These are phyloP conservation scores for Wallacemonas rigidus DNA, from an alignment of 208 protist genomes.

Conservation along the genomic window DNA sequence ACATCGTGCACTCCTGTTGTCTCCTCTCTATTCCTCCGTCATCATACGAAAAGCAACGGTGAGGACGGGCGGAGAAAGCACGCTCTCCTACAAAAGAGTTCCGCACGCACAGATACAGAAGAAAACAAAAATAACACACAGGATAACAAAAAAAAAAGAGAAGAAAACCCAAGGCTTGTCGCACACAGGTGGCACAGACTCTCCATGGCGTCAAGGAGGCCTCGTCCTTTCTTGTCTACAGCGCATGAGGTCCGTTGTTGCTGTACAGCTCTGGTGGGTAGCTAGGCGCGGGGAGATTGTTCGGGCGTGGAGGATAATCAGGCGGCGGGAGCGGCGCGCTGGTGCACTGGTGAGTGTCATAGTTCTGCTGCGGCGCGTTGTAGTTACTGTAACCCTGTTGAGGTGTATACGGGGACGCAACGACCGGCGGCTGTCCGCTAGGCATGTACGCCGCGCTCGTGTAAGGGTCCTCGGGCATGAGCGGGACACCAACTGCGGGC, in stretches of 20 bases:
- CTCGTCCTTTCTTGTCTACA: constrained; percentile 3
- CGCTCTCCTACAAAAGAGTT: not conserved
- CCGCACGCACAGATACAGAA: not conserved
- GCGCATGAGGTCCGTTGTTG: not conserved
- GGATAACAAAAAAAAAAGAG: constrained; percentile 16
- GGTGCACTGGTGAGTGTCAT: constrained; percentile 12
- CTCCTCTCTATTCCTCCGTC: too few species aligned
- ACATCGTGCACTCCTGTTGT: too few species aligned
- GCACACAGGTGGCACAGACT: not conserved
- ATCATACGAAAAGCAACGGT: too few species aligned
- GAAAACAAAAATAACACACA: constrained; percentile 9
- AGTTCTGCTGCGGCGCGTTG: not conserved
- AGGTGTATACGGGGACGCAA: not conserved
- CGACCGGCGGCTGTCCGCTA: not conserved
- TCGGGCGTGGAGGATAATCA: not conserved
- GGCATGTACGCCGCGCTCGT: constrained; percentile 33
- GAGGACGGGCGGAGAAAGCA: too few species aligned
- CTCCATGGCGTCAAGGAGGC: not conserved
- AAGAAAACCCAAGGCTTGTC: not conserved
- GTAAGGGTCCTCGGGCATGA: constrained; percentile 30
- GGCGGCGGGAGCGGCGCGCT: constrained; percentile 26
- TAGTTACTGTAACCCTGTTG: not conserved
- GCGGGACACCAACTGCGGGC: constrained; percentile 34
- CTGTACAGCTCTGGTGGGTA: constrained; percentile 11
- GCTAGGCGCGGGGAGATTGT: not conserved